phyloP scores from a whole-genome alignment of 768 basidiomycete genomes.

The Pulveroboletus sp. region DNA sequence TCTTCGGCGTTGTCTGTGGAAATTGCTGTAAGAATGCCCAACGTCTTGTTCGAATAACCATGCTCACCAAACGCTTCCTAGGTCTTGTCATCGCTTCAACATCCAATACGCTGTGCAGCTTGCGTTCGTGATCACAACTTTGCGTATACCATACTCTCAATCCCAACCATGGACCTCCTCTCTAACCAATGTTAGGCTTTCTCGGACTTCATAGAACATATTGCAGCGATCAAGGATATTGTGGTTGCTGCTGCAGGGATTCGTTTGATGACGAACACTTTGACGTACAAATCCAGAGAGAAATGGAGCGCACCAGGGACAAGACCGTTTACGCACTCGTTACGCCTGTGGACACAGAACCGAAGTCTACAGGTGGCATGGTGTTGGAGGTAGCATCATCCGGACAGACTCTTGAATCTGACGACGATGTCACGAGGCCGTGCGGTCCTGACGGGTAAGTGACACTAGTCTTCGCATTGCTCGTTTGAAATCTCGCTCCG shows the following conservation, averaged over 20 bases:
- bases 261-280: slow-evolving; percentile 19
- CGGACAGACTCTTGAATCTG: background rate
- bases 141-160: background rate
- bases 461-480: background rate
- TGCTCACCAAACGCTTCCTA: background rate
- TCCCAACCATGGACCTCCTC: background rate
- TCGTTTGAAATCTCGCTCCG: background rate
- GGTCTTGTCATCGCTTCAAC: slow-evolving; percentile 9
- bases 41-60: background rate
- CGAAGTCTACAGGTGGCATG: slow-evolving; percentile 5
- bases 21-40: slow-evolving; percentile 7
- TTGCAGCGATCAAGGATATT: slow-evolving; percentile 16
- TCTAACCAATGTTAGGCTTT: background rate
- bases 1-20: slow-evolving; percentile 13
- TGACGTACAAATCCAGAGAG: slow-evolving; percentile 12
- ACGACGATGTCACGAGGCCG: background rate
- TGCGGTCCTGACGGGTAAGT: background rate
- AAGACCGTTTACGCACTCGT: slow-evolving; percentile 4
- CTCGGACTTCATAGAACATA: slow-evolving; percentile 8
- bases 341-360: slow-evolving; percentile 9
- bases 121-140: slow-evolving; percentile 9
- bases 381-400: background rate
- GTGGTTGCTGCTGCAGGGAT: slow-evolving; percentile 16
- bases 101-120: slow-evolving; percentile 9
- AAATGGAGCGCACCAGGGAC: slow-evolving; percentile 22